Base-by-base conservation (phyloP, 1,284 basidiomycete genomes). In the Melampsora americana region DNA sequence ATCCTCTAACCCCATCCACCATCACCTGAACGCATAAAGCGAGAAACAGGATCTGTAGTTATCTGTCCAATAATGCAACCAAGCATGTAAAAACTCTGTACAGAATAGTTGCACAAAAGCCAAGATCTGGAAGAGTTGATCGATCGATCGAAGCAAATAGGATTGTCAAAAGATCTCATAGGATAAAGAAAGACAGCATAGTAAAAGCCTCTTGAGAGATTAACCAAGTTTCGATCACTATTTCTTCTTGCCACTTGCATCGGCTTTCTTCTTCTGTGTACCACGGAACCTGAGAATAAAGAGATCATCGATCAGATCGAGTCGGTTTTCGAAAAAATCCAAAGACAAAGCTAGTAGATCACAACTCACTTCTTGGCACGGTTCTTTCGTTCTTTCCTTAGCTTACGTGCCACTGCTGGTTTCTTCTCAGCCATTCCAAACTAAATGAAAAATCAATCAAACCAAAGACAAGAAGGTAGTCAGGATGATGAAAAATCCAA, bases 331-430 rank as follows among this genome's bases (percentile, higher is more conserved):
- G n/a, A 9, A 48, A 23, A 69, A 39, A n/a, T 26, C 44, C 12
- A 26, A 6, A 20, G 26, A 18, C 11, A 39, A 69, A 39, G 44
- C 7, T 50, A 4, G 20, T n/a, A 30, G 11, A 66, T 74, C 44
- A 46, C 23, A 28, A 82, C 85, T 23, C 77, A 92, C 93, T 96
- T 96, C 90, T 97, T 97, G 79, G 91, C 88, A 84, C 96, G 90
- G 87, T 99, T 99, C 90, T 99, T 99, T 83, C 96, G 89, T 88
- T 99, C 96, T 88, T 99, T 98, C 85, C 96, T 90, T 85, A 99
- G 90, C 86, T 99, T 99, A 83, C 96, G 92, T 81, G 92, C 94
- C 78, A 95, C 86, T 86, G 91, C 94, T 77, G 93, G 91, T 79
- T 92, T 89, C 87, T 97, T 97, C 80, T 87, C 80, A 79, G 85